Evolutionary conservation across 2,329 filamentous ascomycete species (phyloP).

Genomic region (Sporothrix humicola): DNA sequence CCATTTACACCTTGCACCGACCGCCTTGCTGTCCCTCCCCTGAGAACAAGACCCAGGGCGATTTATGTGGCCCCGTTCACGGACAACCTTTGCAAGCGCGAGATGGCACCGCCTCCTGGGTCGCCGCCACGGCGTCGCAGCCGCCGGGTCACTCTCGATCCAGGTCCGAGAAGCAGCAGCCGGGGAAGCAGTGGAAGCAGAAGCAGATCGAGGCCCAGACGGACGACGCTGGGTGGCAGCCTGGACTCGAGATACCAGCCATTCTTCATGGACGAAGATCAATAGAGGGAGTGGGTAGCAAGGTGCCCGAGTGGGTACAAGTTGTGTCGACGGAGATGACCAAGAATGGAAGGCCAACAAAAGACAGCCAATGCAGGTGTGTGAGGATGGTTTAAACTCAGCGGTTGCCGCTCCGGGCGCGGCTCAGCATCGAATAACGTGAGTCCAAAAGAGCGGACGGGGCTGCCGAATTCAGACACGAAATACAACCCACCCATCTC

Average conservation of each 20-base stretch:
- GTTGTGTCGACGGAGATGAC: not conserved
- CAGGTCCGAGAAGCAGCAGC: not conserved
- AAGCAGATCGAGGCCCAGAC: too few relatives aligned
- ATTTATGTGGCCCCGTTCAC: conserved; percentile 33
- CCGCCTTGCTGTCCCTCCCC: not conserved
- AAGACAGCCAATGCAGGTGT: not conserved
- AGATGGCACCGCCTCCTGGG: not conserved
- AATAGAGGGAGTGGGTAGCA: too few relatives aligned
- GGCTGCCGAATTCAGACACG: not conserved
- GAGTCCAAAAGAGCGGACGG: not conserved
- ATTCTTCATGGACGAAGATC: not conserved
- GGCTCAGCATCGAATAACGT: not conserved
- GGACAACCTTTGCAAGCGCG: conserved; percentile 36
- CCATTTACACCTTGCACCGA: not conserved
- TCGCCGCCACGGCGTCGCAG: not conserved
- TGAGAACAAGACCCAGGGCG: not conserved
- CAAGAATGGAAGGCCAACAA: not conserved
- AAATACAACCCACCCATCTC: not conserved
- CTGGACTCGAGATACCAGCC: conserved; percentile 1
- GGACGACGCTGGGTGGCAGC: conserved; percentile 2
- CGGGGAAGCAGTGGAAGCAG: too few relatives aligned
- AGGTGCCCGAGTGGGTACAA: too few relatives aligned
- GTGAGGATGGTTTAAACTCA: not conserved
- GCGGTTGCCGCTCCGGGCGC: not conserved
- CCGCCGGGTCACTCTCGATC: not conserved